phyloP scores from a whole-genome alignment of 2,329 filamentous ascomycete species.

The Rhynchosporium graminicola region DNA sequence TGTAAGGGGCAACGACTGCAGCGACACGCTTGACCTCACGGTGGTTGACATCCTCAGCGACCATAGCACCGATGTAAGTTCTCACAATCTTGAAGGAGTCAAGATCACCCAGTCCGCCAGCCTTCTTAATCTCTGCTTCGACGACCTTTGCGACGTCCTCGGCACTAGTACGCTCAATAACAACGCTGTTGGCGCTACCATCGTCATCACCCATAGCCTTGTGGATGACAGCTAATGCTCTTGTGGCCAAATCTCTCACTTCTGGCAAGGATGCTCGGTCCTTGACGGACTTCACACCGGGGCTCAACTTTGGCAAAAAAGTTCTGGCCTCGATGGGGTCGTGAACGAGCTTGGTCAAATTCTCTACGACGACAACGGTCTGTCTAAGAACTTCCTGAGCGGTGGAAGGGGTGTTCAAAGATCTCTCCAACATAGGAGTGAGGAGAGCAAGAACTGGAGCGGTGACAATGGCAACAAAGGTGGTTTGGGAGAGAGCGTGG shows the following conservation, averaged over 20 bases:
- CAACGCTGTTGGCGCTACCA: slow-evolving; percentile 52
- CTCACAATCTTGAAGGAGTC: slow-evolving; percentile 69
- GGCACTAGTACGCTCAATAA: slow-evolving; percentile 63
- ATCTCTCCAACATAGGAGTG: slow-evolving; percentile 91
- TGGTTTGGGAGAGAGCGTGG: slow-evolving; percentile 93
- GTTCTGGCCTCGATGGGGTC: slow-evolving; percentile 91
- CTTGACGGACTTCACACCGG: slow-evolving; percentile 86
- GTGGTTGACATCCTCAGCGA: slow-evolving; percentile 84
- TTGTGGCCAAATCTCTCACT: slow-evolving; percentile 84
- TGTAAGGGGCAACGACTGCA: slow-evolving; percentile 70
- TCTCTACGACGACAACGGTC: slow-evolving; percentile 95
- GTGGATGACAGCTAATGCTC: slow-evolving; percentile 83
- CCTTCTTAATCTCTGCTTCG: slow-evolving; percentile 73
- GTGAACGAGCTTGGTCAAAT: slow-evolving; percentile 96
- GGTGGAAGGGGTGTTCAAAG: slow-evolving; percentile 87
- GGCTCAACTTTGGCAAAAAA: slow-evolving; percentile 91
- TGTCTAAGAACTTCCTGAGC: slow-evolving; percentile 93
- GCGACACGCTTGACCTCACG: slow-evolving; percentile 75
- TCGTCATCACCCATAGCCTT: slow-evolving; percentile 83
- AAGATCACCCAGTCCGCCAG: slow-evolving; percentile 62
- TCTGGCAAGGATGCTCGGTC: slow-evolving; percentile 90
- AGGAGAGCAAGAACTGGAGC: slow-evolving; percentile 93
- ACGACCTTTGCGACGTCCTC: slow-evolving; percentile 76
- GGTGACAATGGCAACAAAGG: slow-evolving; percentile 95
- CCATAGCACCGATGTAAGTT: slow-evolving; percentile 78